A percentile compares a stretch with the other conserved stretches of the same genome.
Evolutionary conservation across 805 yeast species (phyloP).

Genomic region (Pichia occidentalis): DNA sequence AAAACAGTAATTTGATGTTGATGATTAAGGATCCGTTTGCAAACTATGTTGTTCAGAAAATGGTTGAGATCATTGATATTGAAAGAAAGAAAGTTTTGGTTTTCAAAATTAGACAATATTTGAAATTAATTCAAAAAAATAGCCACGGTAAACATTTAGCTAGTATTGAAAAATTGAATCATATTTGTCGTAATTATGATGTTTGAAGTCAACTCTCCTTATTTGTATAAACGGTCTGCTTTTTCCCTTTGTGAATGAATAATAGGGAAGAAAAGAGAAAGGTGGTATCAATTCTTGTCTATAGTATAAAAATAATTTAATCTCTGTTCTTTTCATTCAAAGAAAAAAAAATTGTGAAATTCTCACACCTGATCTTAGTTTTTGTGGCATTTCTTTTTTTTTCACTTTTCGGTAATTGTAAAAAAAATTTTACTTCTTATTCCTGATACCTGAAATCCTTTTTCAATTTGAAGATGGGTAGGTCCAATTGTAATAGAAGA

Average conservation of each 20-base stretch:
- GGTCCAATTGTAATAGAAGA: conserved; percentile 10
- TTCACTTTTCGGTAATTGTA: no score
- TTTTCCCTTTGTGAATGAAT: no score
- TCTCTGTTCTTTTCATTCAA: no score
- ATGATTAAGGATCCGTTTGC: conserved; percentile 99
- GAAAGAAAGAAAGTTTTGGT: conserved; percentile 65
- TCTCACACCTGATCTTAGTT: no score
- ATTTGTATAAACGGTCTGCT: background rate
- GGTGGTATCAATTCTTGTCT: no score
- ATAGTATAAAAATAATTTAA: no score
- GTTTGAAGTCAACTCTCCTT: conserved; percentile 1
- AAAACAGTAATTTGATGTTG: conserved; percentile 64
- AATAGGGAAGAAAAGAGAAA: no score
- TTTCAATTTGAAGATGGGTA: background rate
- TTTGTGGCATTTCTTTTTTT: no score
- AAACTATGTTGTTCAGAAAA: conserved; percentile 91
- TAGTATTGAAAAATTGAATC: conserved; percentile 67
- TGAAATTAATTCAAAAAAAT: conserved; percentile 64
- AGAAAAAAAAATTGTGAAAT: no score
- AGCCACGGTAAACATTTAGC: conserved; percentile 78
- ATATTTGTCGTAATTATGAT: conserved; percentile 41
- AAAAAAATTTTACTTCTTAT: no score
- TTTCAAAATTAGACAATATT: conserved; percentile 68
- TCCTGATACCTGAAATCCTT: no score
- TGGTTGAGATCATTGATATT: conserved; percentile 75